Evolutionary conservation across 345 rosid species (phyloP), one percentile per base, ranked within the genome.

Genomic region (Moricandia moricandioides): DNA sequence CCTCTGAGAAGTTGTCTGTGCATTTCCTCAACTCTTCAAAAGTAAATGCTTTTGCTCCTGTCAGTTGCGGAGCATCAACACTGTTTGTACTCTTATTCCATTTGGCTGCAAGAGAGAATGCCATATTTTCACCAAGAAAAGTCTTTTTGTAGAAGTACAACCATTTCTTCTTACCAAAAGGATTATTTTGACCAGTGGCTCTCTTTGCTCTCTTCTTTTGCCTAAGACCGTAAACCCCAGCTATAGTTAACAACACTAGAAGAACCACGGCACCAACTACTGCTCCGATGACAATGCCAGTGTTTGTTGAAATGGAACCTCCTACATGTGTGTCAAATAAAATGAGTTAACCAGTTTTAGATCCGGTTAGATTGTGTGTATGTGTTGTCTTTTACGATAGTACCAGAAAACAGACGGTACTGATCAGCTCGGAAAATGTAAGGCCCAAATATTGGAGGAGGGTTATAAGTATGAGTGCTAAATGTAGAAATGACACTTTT

Each of bases 21-120:
- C 76, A 87, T 78, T 80, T 92, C 80, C 75, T 90, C 16, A 92
- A 78, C 80, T 95, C 97, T 37, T 89, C 92, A 47, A 85, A 82
- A 52, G 87, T 85, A 81, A 87, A 95, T 68, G 84, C 77, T 83
- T 85, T 91, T 40, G 93, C 89, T 71, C 94, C 97, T 82, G 84
- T 87, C 52, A 92, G 65, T 17, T 82, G 94, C 7, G 99, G 98
- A 63, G 87, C 78, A 49, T 76, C 80, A 2, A 88, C 82, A 4
- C 82, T 83, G 79, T 79, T 84, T 75, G 83, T 86, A 69, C 70
- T 87, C 0, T 82, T 43, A 59, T 88, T 85, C 98, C 99, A 92
- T 31, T 79, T 80, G 24, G 90, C 97, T 90, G 84, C 70, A 55
- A 82, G 72, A 81, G 35, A 18, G 43, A 29, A 1, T 24, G 5